Conservation (phyloP, 768 basidiomycete genomes). For the Suillus subalutaceus region DNA sequence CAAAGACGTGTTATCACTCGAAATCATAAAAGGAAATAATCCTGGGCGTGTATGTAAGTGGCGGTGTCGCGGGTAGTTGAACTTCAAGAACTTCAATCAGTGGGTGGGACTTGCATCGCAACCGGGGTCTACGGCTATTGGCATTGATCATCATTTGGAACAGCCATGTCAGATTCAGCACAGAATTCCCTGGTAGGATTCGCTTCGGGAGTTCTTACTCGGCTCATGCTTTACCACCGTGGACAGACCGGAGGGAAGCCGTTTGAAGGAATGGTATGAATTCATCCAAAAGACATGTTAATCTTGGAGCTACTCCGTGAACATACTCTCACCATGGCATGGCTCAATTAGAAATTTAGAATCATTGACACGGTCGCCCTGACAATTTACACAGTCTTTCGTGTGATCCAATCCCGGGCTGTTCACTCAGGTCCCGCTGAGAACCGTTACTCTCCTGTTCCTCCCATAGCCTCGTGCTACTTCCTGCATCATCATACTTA, state of each 20-base stretch:
- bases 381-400: constrained; percentile 30
- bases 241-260: neutral
- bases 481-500: constrained; percentile 10
- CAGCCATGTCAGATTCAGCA: constrained; percentile 1
- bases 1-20: neutral
- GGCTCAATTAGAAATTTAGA: constrained; percentile 9
- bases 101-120: neutral
- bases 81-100: too few relatives aligned
- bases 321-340: constrained; percentile 12
- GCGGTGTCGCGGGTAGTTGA: neutral
- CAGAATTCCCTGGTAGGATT: neutral
- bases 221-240: neutral
- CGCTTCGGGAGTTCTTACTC: neutral
- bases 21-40: constrained; percentile 10
- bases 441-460: constrained; percentile 12
- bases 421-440: constrained; percentile 19
- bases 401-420: constrained; percentile 21
- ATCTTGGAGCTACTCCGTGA: constrained; percentile 7
- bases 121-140: neutral
- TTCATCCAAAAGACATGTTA: neutral
- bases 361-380: constrained; percentile 31
- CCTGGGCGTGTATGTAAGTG: neutral
- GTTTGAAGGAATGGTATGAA: neutral
- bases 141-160: constrained; percentile 2
- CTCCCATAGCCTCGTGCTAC: constrained; percentile 24